Conservation (phyloP, 2,329 filamentous ascomycete genomes). For the Sphaerulina vaccinii region DNA sequence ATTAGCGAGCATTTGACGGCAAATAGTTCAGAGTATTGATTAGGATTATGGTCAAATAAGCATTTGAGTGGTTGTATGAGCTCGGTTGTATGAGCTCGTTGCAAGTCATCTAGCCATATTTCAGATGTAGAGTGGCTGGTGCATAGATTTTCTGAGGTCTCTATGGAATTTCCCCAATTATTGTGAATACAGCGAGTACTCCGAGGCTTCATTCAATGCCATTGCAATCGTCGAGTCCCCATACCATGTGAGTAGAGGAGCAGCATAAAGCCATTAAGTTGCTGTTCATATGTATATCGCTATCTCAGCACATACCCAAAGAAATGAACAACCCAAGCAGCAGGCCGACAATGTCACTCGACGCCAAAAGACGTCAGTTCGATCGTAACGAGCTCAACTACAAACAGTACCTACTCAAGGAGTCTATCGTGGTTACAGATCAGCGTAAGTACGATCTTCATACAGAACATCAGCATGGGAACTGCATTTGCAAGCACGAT, state of each 20-base stretch:
- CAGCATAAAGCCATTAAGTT: not conserved
- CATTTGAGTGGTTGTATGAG: too few species aligned
- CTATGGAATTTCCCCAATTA: too few species aligned
- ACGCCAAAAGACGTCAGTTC: not conserved
- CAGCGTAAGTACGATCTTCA: not conserved
- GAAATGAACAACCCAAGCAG: not conserved
- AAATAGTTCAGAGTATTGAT: too few species aligned
- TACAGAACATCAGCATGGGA: not conserved
- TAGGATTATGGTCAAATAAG: too few species aligned
- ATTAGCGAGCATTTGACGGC: not conserved
- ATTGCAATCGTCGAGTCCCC: not conserved
- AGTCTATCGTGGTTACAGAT: not conserved
- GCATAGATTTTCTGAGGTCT: too few species aligned
- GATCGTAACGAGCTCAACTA: not conserved
- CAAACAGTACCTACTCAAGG: not conserved
- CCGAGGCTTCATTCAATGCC: not conserved
- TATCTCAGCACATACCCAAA: not conserved
- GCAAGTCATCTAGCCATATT: too few species aligned
- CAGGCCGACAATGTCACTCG: not conserved
- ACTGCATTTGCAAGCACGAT: slow-evolving; percentile 2
- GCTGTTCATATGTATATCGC: not conserved
- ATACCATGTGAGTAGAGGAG: not conserved
- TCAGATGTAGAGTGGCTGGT: too few species aligned
- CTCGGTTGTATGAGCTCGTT: too few species aligned
- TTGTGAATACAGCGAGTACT: not conserved